These are phyloP conservation scores for Trichoderma hamatum DNA, from an alignment of 2,329 filamentous ascomycete genomes.

Conservation along the genomic window DNA sequence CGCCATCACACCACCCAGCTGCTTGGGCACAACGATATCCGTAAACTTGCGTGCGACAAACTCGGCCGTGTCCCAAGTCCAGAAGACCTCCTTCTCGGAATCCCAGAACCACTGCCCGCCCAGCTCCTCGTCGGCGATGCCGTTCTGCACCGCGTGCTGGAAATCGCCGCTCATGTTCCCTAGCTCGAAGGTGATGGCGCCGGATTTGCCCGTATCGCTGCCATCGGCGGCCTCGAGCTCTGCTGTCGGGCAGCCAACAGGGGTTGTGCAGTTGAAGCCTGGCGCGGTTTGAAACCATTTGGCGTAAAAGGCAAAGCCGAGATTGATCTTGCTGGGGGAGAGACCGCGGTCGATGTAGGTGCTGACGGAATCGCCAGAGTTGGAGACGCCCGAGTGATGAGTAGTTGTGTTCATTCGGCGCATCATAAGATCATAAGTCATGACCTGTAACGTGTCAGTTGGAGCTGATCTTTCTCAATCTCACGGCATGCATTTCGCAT, in stretches of 20 bases:
- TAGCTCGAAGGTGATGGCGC: conserved; percentile 46
- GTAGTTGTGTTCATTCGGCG: conserved; percentile 67
- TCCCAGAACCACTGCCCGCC: conserved; percentile 62
- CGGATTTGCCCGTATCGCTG: conserved; percentile 56
- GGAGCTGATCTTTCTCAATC: fast-evolving
- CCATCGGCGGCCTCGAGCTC: conserved; percentile 63
- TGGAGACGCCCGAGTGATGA: conserved; percentile 64
- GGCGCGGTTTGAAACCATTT: conserved; percentile 66
- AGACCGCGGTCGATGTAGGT: conserved; percentile 63
- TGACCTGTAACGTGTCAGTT: conserved; percentile 46
- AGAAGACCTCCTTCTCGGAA: conserved; percentile 48
- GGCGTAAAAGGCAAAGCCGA: conserved; percentile 70
- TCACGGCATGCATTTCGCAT: background rate
- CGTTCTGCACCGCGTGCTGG: conserved; percentile 45
- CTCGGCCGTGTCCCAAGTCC: conserved; percentile 59
- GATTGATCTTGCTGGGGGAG: conserved; percentile 58
- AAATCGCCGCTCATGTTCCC: conserved; percentile 43
- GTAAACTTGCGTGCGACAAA: conserved; percentile 52
- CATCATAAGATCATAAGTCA: conserved; percentile 75
- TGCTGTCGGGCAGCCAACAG: conserved; percentile 62
- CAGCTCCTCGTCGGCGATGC: conserved; percentile 49
- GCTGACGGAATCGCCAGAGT: conserved; percentile 58
- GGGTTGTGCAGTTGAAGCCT: conserved; percentile 47
- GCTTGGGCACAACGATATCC: conserved; percentile 45
- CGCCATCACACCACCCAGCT: conserved; percentile 55